Evolutionary conservation across 805 yeast genomes (phyloP).

Genomic region (Soucietia sequanensis): DNA sequence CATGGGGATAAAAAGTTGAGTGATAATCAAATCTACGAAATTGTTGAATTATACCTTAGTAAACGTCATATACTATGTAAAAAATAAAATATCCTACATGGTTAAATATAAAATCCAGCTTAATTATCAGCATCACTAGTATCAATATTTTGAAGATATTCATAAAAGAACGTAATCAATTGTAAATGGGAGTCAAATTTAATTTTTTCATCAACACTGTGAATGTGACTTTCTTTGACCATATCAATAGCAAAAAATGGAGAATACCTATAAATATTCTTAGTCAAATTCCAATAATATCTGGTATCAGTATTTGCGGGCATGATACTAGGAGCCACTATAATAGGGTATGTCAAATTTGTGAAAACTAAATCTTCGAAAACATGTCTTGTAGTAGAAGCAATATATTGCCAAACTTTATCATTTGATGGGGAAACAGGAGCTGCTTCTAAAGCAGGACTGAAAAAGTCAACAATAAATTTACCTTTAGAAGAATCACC

Average conservation of each 20-base stretch:
- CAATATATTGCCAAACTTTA: constrained; percentile 40
- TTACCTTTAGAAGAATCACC: constrained; percentile 17
- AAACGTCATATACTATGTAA: too few relatives aligned
- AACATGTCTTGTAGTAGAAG: constrained; percentile 46
- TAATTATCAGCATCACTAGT: constrained; percentile 16
- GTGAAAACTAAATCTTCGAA: constrained; percentile 44
- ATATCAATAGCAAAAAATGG: constrained; percentile 42
- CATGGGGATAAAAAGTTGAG: too few relatives aligned
- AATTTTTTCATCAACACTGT: constrained; percentile 64
- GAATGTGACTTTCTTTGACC: constrained; percentile 41
- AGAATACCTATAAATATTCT: constrained; percentile 59
- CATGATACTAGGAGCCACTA: constrained; percentile 58
- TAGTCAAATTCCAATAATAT: constrained; percentile 61
- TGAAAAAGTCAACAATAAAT: constrained; percentile 11
- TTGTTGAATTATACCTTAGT: too few relatives aligned
- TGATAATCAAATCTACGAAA: too few relatives aligned
- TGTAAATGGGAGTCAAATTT: constrained; percentile 59
- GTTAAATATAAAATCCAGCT: background rate
- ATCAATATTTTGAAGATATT: constrained; percentile 47
- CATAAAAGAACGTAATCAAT: constrained; percentile 54
- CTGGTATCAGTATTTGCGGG: constrained; percentile 73
- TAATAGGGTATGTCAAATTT: constrained; percentile 27
- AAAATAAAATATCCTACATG: too few relatives aligned
- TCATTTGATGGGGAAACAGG: constrained; percentile 44
- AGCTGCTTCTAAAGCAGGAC: constrained; percentile 37